A percentile compares a stretch with the other conserved stretches of the same genome.
Conservation (phyloP, 2,329 filamentous ascomycete species). For the Monilinia fructigena region DNA sequence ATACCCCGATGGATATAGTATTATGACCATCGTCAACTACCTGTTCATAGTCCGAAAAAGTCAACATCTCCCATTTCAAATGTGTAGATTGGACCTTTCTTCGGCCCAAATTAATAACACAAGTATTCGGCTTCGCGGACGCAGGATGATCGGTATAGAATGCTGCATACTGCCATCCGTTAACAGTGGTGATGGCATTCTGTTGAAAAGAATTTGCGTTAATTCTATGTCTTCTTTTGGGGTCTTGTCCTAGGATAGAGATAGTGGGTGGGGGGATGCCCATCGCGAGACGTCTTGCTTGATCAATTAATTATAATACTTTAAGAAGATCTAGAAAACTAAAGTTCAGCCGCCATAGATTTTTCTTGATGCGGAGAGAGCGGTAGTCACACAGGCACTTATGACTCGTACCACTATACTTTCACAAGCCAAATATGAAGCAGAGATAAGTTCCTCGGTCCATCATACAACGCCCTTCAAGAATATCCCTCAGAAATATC, state of each 20-base stretch:
- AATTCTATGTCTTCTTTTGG: slow-evolving; percentile 30
- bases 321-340: background rate
- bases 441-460: background rate
- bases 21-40: slow-evolving; percentile 34
- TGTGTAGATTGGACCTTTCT: slow-evolving; percentile 8
- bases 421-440: background rate
- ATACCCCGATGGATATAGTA: slow-evolving; percentile 34
- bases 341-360: background rate
- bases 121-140: slow-evolving; percentile 14
- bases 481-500: background rate
- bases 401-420: background rate
- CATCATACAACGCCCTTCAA: background rate
- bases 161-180: slow-evolving; percentile 32
- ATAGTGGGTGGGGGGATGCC: slow-evolving; percentile 26
- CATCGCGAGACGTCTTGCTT: background rate
- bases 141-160: slow-evolving; percentile 30
- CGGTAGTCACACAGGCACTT: background rate
- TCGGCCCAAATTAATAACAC: slow-evolving; percentile 29
- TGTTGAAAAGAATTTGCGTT: slow-evolving; percentile 36
- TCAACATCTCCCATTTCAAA: slow-evolving; percentile 29
- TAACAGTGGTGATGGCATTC: slow-evolving; percentile 31
- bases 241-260: slow-evolving; percentile 30
- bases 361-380: background rate
- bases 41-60: slow-evolving; percentile 33
- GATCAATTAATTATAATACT: background rate